Evolutionary conservation across 495 filamentous ascomycete genomes (phyloP), one percentile per base, ranked within the genome.

Genomic region (Trichoderma gamsii): DNA sequence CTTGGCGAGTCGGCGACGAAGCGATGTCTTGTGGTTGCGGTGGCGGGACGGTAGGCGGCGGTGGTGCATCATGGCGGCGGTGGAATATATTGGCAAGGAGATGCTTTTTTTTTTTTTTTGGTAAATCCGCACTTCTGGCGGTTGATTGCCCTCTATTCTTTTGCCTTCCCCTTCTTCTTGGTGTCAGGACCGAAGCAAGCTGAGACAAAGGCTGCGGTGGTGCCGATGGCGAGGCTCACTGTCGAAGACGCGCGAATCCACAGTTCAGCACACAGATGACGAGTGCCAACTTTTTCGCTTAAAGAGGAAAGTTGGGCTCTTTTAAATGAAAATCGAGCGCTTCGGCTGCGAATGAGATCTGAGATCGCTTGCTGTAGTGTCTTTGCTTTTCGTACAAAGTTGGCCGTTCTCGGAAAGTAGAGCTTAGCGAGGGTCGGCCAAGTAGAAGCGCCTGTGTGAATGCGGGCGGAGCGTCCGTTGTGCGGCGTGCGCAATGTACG

Each of bases 1-100:
- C 16, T 69, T 66, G 65, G 73, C 71, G 0, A 76, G 71, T 21
- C 74, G 79, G 32, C 79, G 79, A 67, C 68, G 68, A 35, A 68
- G 69, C 64, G 49, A 79, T 66, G 18, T 67, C n/a, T 38, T 63
- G 49, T 18, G 70, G 44, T 25, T 66, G 41, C 41, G 67, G 35
- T 44, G 35, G 29, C 21, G 23, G 13, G 68, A 52, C 6, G 44
- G 59, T 21, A 25, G 49, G 41, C 16, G 27, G 32, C 18, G 23
- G 66, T 51, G 67, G 16, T 64, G 67, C n/a, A 27, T 35, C 41
- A 61, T 61, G 56, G 18, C 51, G 16, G 38, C 12, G 43, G 43
- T 46, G 43, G 51, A 49, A 15, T 2, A 32, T 66, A 6, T 27
- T 23, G 21, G 16, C 21, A 32, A 29, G 9, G 7, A 15, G 13